phyloP scores from a whole-genome alignment of 2,329 filamentous ascomycete genomes.

The Alternaria rosae region DNA sequence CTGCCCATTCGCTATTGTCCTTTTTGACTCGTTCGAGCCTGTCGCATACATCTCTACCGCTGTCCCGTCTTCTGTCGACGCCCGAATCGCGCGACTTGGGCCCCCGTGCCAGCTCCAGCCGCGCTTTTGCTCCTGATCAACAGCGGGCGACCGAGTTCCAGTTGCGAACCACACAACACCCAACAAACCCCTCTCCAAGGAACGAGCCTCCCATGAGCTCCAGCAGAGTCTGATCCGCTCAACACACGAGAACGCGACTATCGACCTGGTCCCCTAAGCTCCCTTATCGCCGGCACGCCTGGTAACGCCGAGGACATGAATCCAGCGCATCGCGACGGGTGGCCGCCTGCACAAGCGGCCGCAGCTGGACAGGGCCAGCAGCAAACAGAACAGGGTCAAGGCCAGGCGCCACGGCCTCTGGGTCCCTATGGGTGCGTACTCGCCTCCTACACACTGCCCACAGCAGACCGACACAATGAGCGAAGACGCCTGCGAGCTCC shows the following conservation, averaged over 20 bases:
- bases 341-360: conserved; percentile 55
- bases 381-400: conserved; percentile 46
- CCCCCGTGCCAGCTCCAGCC: conserved; percentile 32
- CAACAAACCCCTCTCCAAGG: conserved; percentile 10
- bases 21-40: conserved; percentile 27
- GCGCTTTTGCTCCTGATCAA: conserved; percentile 33
- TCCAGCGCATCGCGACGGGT: conserved; percentile 52
- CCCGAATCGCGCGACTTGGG: conserved; percentile 18
- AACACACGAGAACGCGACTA: conserved; percentile 26
- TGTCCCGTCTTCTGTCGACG: conserved; percentile 19
- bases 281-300: conserved; percentile 36
- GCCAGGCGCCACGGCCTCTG: conserved; percentile 43
- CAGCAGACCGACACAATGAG: conserved; percentile 26
- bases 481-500: conserved; percentile 20
- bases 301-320: conserved; percentile 49
- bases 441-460: conserved; percentile 6
- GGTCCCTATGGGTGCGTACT: conserved; percentile 47
- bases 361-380: conserved; percentile 56
- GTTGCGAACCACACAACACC: conserved; percentile 21
- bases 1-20: conserved; percentile 10
- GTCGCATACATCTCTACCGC: conserved; percentile 23
- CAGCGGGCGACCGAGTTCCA: conserved; percentile 26
- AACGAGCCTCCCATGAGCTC: conserved; percentile 34
- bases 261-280: conserved; percentile 17
- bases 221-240: conserved; percentile 10